Evolutionary conservation across 2,329 filamentous ascomycete genomes (phyloP).

Genomic region (Cladosporium cucumerinum): DNA sequence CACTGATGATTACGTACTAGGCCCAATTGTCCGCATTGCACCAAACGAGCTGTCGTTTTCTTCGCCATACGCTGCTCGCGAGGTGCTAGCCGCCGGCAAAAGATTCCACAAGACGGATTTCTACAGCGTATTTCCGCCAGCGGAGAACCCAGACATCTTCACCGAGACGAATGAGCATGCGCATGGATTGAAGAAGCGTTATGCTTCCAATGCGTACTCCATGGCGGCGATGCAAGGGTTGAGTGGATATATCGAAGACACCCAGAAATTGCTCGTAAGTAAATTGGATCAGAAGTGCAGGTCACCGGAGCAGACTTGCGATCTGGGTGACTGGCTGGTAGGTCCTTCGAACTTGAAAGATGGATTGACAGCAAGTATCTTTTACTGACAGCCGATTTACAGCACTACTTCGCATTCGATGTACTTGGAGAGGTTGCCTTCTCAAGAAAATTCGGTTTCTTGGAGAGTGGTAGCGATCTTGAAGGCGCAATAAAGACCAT

Average conservation of each 20-base stretch:
- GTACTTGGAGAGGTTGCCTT: slow-evolving; percentile 77
- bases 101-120: slow-evolving; percentile 54
- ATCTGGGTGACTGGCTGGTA: slow-evolving; percentile 59
- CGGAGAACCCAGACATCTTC: slow-evolving; percentile 70
- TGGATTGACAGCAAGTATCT: background rate
- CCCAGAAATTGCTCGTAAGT: slow-evolving; percentile 65
- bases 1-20: background rate
- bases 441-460: slow-evolving; percentile 69
- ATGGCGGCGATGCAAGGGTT: slow-evolving; percentile 76
- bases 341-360: background rate
- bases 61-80: slow-evolving; percentile 68
- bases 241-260: slow-evolving; percentile 75
- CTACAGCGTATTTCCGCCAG: slow-evolving; percentile 73
- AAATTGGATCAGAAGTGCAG: slow-evolving; percentile 44
- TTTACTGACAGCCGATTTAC: background rate
- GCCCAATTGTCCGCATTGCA: slow-evolving; percentile 63
- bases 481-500: slow-evolving; percentile 59
- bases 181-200: slow-evolving; percentile 70
- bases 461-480: slow-evolving; percentile 71
- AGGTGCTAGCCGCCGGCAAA: slow-evolving; percentile 58
- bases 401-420: slow-evolving; percentile 76
- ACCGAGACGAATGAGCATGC: slow-evolving; percentile 71
- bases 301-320: slow-evolving; percentile 40
- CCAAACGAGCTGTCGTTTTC: slow-evolving; percentile 73
- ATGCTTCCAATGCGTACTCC: slow-evolving; percentile 71